These are phyloP conservation scores for Aristolochia fimbriata DNA, from an alignment of 164 flowering plant genomes.

Conservation along the genomic window DNA sequence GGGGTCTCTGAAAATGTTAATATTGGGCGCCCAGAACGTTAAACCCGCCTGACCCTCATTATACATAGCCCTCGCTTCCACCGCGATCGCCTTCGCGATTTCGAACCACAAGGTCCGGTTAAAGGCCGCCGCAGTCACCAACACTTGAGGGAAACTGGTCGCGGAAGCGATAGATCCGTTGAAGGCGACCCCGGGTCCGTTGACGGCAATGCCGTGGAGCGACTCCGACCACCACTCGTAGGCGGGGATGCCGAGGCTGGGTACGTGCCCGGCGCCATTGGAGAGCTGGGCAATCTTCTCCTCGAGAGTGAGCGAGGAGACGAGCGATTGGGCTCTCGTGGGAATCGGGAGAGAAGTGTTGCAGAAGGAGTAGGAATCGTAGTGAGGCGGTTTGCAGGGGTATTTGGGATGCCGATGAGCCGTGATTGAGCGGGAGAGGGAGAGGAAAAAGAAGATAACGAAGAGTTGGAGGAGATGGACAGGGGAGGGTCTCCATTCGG, in stretches of 20 bases:
- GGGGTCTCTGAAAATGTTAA: constrained; percentile 41
- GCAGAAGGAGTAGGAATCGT: constrained; percentile 24
- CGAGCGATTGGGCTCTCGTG: constrained; percentile 21
- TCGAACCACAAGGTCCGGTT: constrained; percentile 28
- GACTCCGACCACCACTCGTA: constrained; percentile 52
- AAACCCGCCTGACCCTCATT: constrained; percentile 38
- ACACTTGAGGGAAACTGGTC: constrained; percentile 38
- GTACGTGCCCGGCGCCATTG: constrained; percentile 19
- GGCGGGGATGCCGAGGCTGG: constrained; percentile 27
- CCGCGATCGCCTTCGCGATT: constrained; percentile 27
- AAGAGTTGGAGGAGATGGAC: constrained; percentile 4
- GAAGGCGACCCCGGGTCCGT: constrained; percentile 30
- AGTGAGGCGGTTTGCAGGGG: constrained; percentile 15
- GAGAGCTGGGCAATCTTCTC: constrained; percentile 35
- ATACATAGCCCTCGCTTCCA: constrained; percentile 38
- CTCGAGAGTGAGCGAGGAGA: constrained; percentile 24
- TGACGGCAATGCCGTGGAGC: constrained; percentile 31
- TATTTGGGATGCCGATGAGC: constrained; percentile 6
- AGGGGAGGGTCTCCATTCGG: constrained; percentile 1
- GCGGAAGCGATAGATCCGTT: constrained; percentile 21
- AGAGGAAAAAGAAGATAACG: not conserved
- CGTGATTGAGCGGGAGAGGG: not conserved
- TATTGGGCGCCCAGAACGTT: constrained; percentile 47
- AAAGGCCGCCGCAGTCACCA: constrained; percentile 32
- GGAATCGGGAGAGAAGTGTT: constrained; percentile 18